A percentile compares a stretch with the other conserved stretches of the same genome.
phyloP scores from a whole-genome alignment of 495 filamentous ascomycete genomes.

The Staphylotrichum longicolle region DNA sequence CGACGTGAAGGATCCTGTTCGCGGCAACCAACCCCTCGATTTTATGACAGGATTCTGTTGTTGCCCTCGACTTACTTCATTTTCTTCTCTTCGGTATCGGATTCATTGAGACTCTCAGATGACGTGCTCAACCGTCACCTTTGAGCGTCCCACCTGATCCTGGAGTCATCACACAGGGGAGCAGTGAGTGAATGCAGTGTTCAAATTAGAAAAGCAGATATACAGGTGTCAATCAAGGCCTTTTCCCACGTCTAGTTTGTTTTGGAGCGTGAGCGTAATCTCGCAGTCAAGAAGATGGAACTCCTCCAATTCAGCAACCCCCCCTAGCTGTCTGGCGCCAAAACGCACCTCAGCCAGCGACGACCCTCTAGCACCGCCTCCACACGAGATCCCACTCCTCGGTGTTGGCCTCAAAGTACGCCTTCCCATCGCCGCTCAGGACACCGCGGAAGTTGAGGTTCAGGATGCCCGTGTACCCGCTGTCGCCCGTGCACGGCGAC shows the following conservation, averaged over 20 bases:
- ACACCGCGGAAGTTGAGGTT: constrained; percentile 48
- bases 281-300: not conserved
- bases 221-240: constrained; percentile 3
- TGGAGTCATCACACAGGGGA: too few relatives aligned
- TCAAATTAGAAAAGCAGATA: constrained; percentile 4
- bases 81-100: too few relatives aligned
- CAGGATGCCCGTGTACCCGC: constrained; percentile 41
- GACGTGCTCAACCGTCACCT: too few relatives aligned
- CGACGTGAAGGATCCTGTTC: too few relatives aligned
- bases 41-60: too few relatives aligned
- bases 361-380: constrained; percentile 38
- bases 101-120: too few relatives aligned
- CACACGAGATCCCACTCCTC: constrained; percentile 47
- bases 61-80: too few relatives aligned
- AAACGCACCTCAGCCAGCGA: not conserved
- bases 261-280: not conserved
- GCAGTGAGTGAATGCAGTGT: too few relatives aligned
- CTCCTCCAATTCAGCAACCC: not conserved
- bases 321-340: not conserved
- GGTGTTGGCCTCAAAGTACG: constrained; percentile 39
- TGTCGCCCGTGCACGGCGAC: constrained; percentile 39
- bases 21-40: too few relatives aligned
- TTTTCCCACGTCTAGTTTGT: constrained; percentile 7
- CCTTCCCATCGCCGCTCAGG: constrained; percentile 36
- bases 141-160: too few relatives aligned